Evolutionary conservation across 257 asterid genomes (phyloP), one percentile per base, ranked within the genome.

Genomic region (Catharanthus roseus): DNA sequence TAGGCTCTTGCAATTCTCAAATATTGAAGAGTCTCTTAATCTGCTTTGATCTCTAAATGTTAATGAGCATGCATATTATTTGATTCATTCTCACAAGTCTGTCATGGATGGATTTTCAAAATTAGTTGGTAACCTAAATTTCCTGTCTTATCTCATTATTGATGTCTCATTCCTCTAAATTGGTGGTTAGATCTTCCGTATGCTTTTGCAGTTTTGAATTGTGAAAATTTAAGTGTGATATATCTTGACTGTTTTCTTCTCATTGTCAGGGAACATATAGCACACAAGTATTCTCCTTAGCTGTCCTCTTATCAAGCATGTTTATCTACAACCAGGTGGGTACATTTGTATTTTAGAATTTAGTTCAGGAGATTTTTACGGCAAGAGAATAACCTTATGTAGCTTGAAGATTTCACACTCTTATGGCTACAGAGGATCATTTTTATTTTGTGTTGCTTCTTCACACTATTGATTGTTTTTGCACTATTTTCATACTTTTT

Each of bases 271-370:
- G 99, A 82, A 90, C 97, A 50, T 95, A 95, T 53, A 95, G 99
- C 84, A 88, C 96, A 13, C 99, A 95, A 76, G 91, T 95, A 78
- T 95, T 95, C 77, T 95, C 99, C 39, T 77, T 95, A 86, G 99
- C 99, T 31, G 97, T 95, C 65, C 97, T 95, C 73, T 69, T 95
- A 72, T 95, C 99, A 24, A 95, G 97, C 89, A 88, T 95, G 99
- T 95, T 95, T 73, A 66, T 95, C 60, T 95, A 91, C 85, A 95
- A 95, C 79, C 99, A 95, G 99, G 99, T 95, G 72, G 75, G 77
- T 78, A 2, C 21, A 34, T 18, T 69, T 72, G 61, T 29, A 13
- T 29, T 11, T 74, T 26, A 1, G 47, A 61, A 34, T 4, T 56
- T 6, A 0, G 1, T 61, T 47, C n/a, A 28, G 10, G 6, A 5